These are phyloP conservation scores for Dichotomopilus funicola DNA, from an alignment of 2,329 filamentous ascomycete genomes.

Conservation along the genomic window DNA sequence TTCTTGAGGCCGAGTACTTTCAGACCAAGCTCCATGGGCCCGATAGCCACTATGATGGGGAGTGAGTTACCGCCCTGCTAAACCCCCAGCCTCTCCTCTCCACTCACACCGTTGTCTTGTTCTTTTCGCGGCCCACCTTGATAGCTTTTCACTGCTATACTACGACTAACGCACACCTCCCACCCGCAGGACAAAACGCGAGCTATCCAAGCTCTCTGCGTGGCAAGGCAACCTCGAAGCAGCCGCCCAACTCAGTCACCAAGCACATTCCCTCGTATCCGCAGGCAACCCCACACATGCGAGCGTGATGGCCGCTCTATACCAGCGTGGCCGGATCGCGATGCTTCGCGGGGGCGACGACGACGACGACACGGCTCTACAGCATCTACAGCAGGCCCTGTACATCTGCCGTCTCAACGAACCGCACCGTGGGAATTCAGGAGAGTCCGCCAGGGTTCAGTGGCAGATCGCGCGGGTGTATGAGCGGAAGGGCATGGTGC, in stretches of 20 bases:
- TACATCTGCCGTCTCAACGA: neutral
- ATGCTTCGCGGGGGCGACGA: neutral
- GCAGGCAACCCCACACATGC: neutral
- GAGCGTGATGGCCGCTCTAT: neutral
- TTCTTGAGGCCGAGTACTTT: neutral
- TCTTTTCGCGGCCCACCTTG: neutral
- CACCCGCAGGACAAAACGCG: neutral
- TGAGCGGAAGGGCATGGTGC: neutral
- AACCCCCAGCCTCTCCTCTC: neutral
- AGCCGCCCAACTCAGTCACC: neutral
- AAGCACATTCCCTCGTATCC: neutral
- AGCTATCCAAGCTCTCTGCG: neutral
- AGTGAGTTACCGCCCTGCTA: neutral
- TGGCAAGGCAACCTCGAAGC: neutral
- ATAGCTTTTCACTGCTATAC: neutral
- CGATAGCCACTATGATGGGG: neutral
- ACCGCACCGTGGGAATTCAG: neutral
- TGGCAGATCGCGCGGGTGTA: neutral
- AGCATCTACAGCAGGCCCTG: neutral
- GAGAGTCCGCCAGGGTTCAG: neutral
- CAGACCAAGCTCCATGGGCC: neutral
- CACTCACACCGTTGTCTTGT: neutral
- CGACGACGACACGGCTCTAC: neutral
- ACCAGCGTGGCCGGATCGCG: neutral
- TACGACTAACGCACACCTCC: neutral